Percentiles rank a stretch among this genome's conserved stretches.
Evolutionary conservation across 805 yeast species (phyloP).

Genomic region (Candida incommunis): DNA sequence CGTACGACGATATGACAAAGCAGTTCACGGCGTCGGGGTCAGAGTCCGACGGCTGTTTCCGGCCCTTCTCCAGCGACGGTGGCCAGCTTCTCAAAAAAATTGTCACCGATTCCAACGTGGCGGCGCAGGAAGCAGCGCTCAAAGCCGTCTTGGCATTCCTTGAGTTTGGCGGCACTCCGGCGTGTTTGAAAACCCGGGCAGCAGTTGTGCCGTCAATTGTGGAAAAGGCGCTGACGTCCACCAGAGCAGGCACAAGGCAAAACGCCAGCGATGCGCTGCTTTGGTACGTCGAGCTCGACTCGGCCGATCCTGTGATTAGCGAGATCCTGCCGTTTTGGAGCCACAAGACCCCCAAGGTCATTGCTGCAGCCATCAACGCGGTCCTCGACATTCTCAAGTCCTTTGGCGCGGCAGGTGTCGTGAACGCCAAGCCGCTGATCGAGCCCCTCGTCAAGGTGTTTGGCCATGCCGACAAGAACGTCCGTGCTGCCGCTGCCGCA

Average conservation of each 20-base stretch:
- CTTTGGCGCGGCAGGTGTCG: slow-evolving; percentile 53
- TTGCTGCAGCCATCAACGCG: slow-evolving; percentile 50
- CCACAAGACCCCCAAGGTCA: slow-evolving; percentile 63
- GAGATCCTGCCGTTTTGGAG: slow-evolving; percentile 45
- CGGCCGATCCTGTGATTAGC: slow-evolving; percentile 54
- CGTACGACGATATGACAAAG: slow-evolving; percentile 53
- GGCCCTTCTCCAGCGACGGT: slow-evolving; percentile 35
- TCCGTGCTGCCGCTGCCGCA: slow-evolving; percentile 62
- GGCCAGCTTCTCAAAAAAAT: slow-evolving; percentile 37
- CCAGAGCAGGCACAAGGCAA: slow-evolving; percentile 60
- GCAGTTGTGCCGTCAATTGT: slow-evolving; percentile 29
- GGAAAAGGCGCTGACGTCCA: slow-evolving; percentile 71
- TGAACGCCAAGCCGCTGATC: slow-evolving; percentile 43
- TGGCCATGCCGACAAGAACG: slow-evolving; percentile 75
- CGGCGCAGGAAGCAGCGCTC: slow-evolving; percentile 79
- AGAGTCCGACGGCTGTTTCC: slow-evolving; percentile 43
- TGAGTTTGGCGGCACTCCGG: slow-evolving; percentile 38
- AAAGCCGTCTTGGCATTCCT: slow-evolving; percentile 39
- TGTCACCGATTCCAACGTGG: slow-evolving; percentile 71
- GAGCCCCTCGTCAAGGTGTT: slow-evolving; percentile 53
- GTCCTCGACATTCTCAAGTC: slow-evolving; percentile 38
- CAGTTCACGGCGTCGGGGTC: slow-evolving; percentile 39
- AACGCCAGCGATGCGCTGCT: slow-evolving; percentile 49
- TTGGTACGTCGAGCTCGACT: slow-evolving; percentile 48
- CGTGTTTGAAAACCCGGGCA: slow-evolving; percentile 21